Conservation (phyloP, 352 stramenopile genomes). For the Phytophthora kernoviae region DNA sequence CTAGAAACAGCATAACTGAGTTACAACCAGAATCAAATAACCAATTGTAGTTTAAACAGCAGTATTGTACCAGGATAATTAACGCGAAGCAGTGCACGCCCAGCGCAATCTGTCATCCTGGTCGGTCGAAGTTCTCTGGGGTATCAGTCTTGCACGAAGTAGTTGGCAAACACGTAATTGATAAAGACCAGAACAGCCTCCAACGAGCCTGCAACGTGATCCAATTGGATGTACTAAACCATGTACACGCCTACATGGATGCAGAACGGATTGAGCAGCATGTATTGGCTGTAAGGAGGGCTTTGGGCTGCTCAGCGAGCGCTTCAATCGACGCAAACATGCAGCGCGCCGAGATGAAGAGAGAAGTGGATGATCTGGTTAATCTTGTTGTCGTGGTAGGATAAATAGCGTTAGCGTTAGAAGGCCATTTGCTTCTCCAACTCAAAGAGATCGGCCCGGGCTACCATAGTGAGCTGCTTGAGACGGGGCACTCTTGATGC, state of each 20-base stretch:
- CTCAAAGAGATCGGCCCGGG: conserved; percentile 66
- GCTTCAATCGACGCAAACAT: conserved; percentile 54
- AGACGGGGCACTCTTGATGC: conserved; percentile 20
- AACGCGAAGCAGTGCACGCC: conserved; percentile 63
- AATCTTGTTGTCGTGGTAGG: conserved; percentile 82
- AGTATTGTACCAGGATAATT: conserved; percentile 47
- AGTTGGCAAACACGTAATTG: conserved; percentile 67
- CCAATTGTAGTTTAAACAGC: not conserved
- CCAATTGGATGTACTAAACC: conserved; percentile 76
- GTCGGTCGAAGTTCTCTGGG: conserved; percentile 38
- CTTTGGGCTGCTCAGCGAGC: conserved; percentile 29
- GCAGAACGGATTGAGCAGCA: conserved; percentile 68
- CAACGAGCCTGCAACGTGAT: conserved; percentile 57
- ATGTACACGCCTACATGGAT: conserved; percentile 67
- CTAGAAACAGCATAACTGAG: conserved; percentile 24
- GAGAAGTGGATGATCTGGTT: conserved; percentile 85
- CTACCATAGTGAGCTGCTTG: conserved; percentile 29
- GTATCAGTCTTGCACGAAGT: conserved; percentile 42
- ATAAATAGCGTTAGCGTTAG: too few species aligned
- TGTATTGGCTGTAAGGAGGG: conserved; percentile 47
- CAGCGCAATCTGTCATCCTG: conserved; percentile 59
- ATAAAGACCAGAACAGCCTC: conserved; percentile 55
- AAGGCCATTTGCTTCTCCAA: conserved; percentile 85
- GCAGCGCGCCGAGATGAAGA: conserved; percentile 77
- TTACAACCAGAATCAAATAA: not conserved